Percentiles rank a stretch among this genome's conserved stretches.
These are phyloP conservation scores for Fusarium sp. DNA, from an alignment of 2,329 filamentous ascomycete genomes.

Conservation along the genomic window DNA sequence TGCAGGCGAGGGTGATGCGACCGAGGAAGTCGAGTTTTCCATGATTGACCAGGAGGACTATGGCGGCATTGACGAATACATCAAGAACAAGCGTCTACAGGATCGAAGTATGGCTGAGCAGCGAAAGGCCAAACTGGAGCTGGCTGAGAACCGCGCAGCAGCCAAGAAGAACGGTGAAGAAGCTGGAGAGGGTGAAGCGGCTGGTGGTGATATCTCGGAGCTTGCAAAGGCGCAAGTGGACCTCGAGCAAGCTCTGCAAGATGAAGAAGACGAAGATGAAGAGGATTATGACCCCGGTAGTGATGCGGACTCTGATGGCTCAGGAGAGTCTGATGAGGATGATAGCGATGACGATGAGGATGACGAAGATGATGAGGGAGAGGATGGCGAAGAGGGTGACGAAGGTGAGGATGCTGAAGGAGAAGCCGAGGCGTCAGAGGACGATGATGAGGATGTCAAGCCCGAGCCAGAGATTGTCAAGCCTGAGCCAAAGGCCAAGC, in stretches of 20 bases:
- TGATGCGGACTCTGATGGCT: conserved; percentile 69
- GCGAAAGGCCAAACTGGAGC: conserved; percentile 70
- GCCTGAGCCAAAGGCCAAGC: conserved; percentile 17
- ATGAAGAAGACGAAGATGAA: conserved; percentile 72
- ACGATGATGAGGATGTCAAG: conserved; percentile 38
- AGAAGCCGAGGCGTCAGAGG: conserved; percentile 38
- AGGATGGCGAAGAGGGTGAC: conserved; percentile 49
- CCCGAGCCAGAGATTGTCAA: background rate
- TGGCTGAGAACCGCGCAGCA: conserved; percentile 66
- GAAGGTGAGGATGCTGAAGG: conserved; percentile 41
- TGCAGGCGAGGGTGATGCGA: conserved; percentile 57
- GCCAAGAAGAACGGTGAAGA: conserved; percentile 58
- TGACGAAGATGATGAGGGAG: conserved; percentile 54
- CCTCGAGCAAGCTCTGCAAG: conserved; percentile 64
- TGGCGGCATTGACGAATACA: conserved; percentile 70
- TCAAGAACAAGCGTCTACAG: conserved; percentile 69
- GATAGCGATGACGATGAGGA: conserved; percentile 56
- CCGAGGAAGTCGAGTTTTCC: conserved; percentile 72
- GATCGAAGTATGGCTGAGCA: conserved; percentile 76
- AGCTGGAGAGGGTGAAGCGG: conserved; percentile 50
- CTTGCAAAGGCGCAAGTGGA: conserved; percentile 63
- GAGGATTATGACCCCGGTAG: conserved; percentile 74
- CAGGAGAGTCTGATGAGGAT: conserved; percentile 65
- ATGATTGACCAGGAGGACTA: conserved; percentile 79
- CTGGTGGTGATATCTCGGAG: conserved; percentile 58